Conservation (phyloP, 495 filamentous ascomycete genomes). For the Podospora australis region DNA sequence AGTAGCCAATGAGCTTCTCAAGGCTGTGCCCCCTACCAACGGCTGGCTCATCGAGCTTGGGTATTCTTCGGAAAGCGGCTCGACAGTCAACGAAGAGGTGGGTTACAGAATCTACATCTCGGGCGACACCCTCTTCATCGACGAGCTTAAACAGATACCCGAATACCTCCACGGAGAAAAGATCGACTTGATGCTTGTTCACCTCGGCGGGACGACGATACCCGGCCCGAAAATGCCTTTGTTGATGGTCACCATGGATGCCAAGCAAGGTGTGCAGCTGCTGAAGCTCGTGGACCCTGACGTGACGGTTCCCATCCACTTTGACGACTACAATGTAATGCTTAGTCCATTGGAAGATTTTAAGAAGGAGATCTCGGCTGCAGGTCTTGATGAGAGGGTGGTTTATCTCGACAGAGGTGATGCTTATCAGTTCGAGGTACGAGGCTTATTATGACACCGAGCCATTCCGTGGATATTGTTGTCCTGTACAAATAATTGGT, state of each 20-base stretch:
- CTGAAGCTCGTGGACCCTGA: constrained; percentile 56
- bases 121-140: constrained; percentile 62
- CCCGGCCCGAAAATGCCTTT: constrained; percentile 50
- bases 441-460: no score
- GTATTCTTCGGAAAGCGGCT: constrained; percentile 15
- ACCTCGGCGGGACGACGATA: constrained; percentile 61
- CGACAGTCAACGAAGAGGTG: constrained; percentile 29
- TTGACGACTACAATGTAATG: constrained; percentile 62
- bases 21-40: constrained; percentile 63
- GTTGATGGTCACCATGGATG: constrained; percentile 72
- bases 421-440: constrained; percentile 49
- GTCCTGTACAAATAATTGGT: no score
- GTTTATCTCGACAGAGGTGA: constrained; percentile 60
- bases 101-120: constrained; percentile 67
- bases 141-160: constrained; percentile 57
- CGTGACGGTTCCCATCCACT: constrained; percentile 63
- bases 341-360: constrained; percentile 56
- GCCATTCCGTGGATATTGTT: no score
- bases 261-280: constrained; percentile 53
- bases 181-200: constrained; percentile 64
- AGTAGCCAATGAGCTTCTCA: constrained; percentile 50
- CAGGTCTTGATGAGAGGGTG: constrained; percentile 45
- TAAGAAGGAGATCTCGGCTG: constrained; percentile 46
- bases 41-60: constrained; percentile 69
- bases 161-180: constrained; percentile 32